Evolutionary conservation across 2,329 filamentous ascomycete genomes (phyloP).

Genomic region (Aureobasidium sp.): DNA sequence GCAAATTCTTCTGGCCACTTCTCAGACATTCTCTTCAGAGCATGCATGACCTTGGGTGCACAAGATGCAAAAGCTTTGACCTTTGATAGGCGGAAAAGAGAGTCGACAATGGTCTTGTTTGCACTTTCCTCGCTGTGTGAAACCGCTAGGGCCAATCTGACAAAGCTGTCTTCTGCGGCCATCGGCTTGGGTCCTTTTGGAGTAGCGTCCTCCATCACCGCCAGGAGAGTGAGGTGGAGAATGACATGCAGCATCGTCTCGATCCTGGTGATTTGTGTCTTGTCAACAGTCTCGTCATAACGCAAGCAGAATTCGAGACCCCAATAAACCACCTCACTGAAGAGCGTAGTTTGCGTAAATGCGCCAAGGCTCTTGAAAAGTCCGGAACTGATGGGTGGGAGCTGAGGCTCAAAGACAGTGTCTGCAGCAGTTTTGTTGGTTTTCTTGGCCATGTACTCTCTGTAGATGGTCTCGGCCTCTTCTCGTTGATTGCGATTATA

Average conservation of each 20-base stretch:
- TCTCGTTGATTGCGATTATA: constrained; percentile 97
- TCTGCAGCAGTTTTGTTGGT: constrained; percentile 73
- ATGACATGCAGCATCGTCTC: constrained; percentile 90
- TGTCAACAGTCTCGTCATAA: constrained; percentile 59
- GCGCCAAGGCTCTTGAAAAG: constrained; percentile 66
- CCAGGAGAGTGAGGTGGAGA: constrained; percentile 77
- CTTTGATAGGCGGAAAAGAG: constrained; percentile 46
- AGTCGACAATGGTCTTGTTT: constrained; percentile 40
- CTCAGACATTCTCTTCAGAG: constrained; percentile 77
- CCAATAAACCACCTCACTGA: constrained; percentile 85
- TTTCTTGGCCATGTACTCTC: constrained; percentile 77
- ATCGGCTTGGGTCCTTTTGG: constrained; percentile 5
- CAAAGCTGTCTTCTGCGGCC: constrained; percentile 14
- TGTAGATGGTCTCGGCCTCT: constrained; percentile 85
- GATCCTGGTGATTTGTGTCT: constrained; percentile 70
- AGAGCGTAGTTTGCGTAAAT: constrained; percentile 78
- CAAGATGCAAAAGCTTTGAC: constrained; percentile 74
- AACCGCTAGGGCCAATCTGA: constrained; percentile 10
- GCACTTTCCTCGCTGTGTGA: not conserved
- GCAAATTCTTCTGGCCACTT: constrained; percentile 69
- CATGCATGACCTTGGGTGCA: constrained; percentile 73
- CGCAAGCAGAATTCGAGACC: constrained; percentile 73
- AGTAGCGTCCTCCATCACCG: constrained; percentile 65
- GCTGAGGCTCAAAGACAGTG: constrained; percentile 82
- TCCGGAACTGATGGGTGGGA: constrained; percentile 67